Conservation (phyloP, 768 basidiomycete genomes). For the Leccinum boreale region DNA sequence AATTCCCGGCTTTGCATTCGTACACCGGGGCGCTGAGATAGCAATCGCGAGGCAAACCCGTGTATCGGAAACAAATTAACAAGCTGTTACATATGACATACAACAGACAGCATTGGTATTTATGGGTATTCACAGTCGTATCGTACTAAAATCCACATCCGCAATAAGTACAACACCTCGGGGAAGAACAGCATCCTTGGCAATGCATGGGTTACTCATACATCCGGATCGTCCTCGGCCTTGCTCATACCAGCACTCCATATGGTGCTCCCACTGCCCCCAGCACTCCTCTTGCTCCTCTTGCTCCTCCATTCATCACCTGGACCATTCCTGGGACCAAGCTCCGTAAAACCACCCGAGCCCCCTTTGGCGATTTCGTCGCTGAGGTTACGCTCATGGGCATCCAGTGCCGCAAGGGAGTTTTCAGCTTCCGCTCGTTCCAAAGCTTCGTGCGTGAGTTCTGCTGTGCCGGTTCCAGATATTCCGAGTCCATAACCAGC, state of each 20-base stretch:
- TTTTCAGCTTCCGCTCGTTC: conserved; percentile 78
- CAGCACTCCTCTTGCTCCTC: conserved; percentile 45
- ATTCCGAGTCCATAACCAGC: conserved; percentile 30
- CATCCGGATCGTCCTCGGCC: conserved; percentile 45
- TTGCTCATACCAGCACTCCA: conserved; percentile 85
- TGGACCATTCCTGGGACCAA: conserved; percentile 43
- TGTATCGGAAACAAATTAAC: conserved; percentile 16
- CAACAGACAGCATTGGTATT: conserved; percentile 17
- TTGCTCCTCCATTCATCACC: conserved; percentile 57
- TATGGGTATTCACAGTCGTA: conserved; percentile 18
- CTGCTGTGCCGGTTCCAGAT: conserved; percentile 29
- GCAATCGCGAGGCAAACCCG: background rate
- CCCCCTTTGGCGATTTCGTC: conserved; percentile 75
- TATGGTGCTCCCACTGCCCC: conserved; percentile 75
- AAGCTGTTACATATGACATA: conserved; percentile 19
- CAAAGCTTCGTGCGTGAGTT: conserved; percentile 71
- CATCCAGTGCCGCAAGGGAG: conserved; percentile 73
- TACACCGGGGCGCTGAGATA: background rate
- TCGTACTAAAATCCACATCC: conserved; percentile 21
- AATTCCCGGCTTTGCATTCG: background rate
- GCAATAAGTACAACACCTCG: conserved; percentile 10
- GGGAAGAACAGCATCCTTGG: conserved; percentile 1
- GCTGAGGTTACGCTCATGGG: conserved; percentile 68
- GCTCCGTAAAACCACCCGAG: conserved; percentile 76
- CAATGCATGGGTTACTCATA: conserved; percentile 18